Percentiles rank a stretch among this genome's conserved stretches.
Evolutionary conservation across 2,329 filamentous ascomycete species (phyloP).

Genomic region (Penicillium olsonii): DNA sequence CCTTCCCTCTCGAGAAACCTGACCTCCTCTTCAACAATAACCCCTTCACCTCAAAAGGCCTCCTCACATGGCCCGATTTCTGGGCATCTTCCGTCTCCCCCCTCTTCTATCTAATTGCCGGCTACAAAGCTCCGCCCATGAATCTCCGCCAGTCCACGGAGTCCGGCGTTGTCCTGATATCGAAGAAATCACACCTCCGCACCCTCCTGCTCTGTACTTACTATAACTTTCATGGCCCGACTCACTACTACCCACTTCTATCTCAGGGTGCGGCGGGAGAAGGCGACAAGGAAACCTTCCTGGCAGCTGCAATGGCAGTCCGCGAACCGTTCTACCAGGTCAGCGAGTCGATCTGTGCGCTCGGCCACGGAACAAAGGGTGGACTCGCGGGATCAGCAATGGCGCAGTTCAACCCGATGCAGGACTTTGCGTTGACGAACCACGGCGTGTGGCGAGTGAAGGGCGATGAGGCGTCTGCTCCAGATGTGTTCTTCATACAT

Average conservation of each 20-base stretch:
- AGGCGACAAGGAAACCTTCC: slow-evolving; percentile 55
- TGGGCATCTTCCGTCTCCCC: slow-evolving; percentile 48
- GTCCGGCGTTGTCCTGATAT: slow-evolving; percentile 52
- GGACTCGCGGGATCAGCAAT: slow-evolving; percentile 42
- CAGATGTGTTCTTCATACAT: slow-evolving; percentile 44
- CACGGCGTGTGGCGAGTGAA: slow-evolving; percentile 31
- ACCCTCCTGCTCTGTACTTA: slow-evolving; percentile 54
- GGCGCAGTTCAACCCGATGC: slow-evolving; percentile 41
- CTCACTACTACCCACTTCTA: slow-evolving; percentile 50
- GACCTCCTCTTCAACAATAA: slow-evolving; percentile 44
- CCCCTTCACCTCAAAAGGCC: slow-evolving; percentile 43
- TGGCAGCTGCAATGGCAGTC: slow-evolving; percentile 45
- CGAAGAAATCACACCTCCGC: slow-evolving; percentile 50
- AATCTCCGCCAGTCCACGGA: slow-evolving; percentile 45
- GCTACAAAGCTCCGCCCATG: slow-evolving; percentile 31
- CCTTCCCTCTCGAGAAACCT: slow-evolving; percentile 47
- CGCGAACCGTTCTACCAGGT: slow-evolving; percentile 47
- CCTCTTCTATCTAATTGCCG: slow-evolving; percentile 49
- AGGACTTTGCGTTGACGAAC: slow-evolving; percentile 33
- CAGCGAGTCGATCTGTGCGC: slow-evolving; percentile 37
- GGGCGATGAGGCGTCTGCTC: slow-evolving; percentile 30
- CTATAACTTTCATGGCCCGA: slow-evolving; percentile 58
- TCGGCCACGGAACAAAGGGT: slow-evolving; percentile 31
- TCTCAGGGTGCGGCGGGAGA: slow-evolving; percentile 46
- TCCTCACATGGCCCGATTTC: slow-evolving; percentile 37